These are phyloP conservation scores for Gaertneriomyces sp. DNA, from an alignment of 192 early-diverging fungal species.

Conservation along the genomic window DNA sequence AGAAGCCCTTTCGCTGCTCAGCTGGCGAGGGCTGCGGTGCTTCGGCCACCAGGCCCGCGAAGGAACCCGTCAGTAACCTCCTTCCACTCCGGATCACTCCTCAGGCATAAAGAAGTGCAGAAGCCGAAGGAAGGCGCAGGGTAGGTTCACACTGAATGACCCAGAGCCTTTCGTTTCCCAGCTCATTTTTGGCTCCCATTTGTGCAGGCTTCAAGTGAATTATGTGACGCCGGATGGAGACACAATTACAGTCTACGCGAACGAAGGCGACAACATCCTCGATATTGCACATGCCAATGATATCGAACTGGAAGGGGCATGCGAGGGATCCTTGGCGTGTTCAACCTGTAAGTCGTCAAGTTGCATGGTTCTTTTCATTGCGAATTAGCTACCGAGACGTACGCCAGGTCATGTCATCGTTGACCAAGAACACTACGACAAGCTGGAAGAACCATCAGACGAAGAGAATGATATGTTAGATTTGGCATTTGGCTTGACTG, in stretches of 20 bases:
- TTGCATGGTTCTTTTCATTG: constrained; percentile 1
- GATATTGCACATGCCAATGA: constrained; percentile 88
- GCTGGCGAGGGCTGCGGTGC: too few relatives aligned
- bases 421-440: constrained; percentile 74
- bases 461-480: constrained; percentile 99
- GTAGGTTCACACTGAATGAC: neutral
- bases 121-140: constrained; percentile 13
- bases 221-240: constrained; percentile 85
- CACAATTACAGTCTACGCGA: constrained; percentile 67
- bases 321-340: constrained; percentile 91
- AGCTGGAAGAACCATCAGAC: constrained; percentile 87
- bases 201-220: constrained; percentile 52
- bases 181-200: neutral
- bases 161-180: neutral
- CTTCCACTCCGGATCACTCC: neutral
- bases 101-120: constrained; percentile 15
- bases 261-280: constrained; percentile 82
- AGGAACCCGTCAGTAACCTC: too few relatives aligned
- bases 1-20: too few relatives aligned
- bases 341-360: constrained; percentile 66
- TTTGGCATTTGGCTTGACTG: constrained; percentile 91
- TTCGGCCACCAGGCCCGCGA: too few relatives aligned
- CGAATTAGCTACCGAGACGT: neutral
- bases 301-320: constrained; percentile 94
- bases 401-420: constrained; percentile 75